Evolutionary conservation across 805 yeast species (phyloP), one percentile per base, ranked within the genome.

Genomic region (Barnettozyma vustinii): DNA sequence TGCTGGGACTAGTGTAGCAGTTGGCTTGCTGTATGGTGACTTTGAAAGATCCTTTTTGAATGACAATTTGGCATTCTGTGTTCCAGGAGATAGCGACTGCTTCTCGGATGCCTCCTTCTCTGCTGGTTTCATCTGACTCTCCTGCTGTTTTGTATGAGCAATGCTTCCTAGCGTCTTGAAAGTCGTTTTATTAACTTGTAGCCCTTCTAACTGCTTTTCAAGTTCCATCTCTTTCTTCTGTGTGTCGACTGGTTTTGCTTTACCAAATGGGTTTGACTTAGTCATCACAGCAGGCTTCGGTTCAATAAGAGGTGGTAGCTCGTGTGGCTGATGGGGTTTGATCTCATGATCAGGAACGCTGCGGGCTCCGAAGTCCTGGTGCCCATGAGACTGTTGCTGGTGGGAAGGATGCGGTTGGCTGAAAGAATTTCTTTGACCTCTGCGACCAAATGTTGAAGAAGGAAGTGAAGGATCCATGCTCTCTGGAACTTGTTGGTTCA

Each of bases 201-300:
- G 54, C 30, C 64, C 61, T 13, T 66, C 59, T 49, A 78, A 62
- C 48, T 67, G 66, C 48, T 74, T 72, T 51, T 84, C 91, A 20
- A 84, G 67, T 57, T 85, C 92, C 42, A 73, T 67, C 55, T 79
- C 80, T 55, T 78, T 81, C 23, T 86, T 72, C 20, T 81, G 70
- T 2, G 85, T 80, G 63, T 88, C 96, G 6, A 88, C 92, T 1
- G 96, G 96, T 66, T 80, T 86, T 1, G 96, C 96, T 5, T 77
- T 70, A 0, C 96, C 96, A 69, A 89, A 88, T 5, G 96, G 94
- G 61, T 81, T 86, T 0, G 76, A 53, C 56, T 77, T 82, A 41
- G 56, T 59, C n/a, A 56, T 47, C 6, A 63, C 54, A 35, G 54
- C 57, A 43, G 63, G 63, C 47, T 49, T 49, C 44, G 52, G 52